Evolutionary conservation across 2,329 filamentous ascomycete species (phyloP).

Genomic region (Rachicladosporium sp.): DNA sequence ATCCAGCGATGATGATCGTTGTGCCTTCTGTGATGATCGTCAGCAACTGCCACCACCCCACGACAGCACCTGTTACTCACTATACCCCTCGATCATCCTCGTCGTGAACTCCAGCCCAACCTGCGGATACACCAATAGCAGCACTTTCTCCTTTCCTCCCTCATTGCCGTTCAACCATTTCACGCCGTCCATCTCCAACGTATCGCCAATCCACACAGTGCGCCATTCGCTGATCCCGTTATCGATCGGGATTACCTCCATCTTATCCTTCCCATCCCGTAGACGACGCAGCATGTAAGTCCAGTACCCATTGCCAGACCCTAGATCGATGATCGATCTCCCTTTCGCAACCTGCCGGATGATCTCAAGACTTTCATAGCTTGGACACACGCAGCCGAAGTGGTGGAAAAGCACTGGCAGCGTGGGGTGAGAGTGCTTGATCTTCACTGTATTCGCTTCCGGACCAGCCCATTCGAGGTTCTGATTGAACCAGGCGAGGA

Average conservation of each 20-base stretch:
- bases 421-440: conserved; percentile 51
- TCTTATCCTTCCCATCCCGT: conserved; percentile 29
- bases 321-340: conserved; percentile 50
- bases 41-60: not conserved
- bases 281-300: conserved; percentile 54
- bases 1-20: conserved; percentile 58
- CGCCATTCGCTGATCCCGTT: conserved; percentile 57
- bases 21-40: conserved; percentile 33
- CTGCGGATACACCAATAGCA: conserved; percentile 63
- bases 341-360: conserved; percentile 43
- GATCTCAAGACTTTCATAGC: conserved; percentile 51
- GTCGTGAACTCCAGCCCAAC: conserved; percentile 56
- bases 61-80: conserved; percentile 12
- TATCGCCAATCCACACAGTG: conserved; percentile 57
- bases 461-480: conserved; percentile 56
- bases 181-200: conserved; percentile 47
- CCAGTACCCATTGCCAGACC: conserved; percentile 66
- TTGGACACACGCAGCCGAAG: conserved; percentile 61
- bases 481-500: conserved; percentile 54
- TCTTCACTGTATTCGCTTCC: conserved; percentile 37
- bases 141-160: conserved; percentile 43
- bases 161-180: conserved; percentile 42
- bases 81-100: conserved; percentile 48
- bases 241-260: conserved; percentile 48
- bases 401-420: conserved; percentile 67